These are phyloP conservation scores for Eremochloa ophiuroides DNA, from an alignment of 176 grass and related monocot species.

Conservation along the genomic window DNA sequence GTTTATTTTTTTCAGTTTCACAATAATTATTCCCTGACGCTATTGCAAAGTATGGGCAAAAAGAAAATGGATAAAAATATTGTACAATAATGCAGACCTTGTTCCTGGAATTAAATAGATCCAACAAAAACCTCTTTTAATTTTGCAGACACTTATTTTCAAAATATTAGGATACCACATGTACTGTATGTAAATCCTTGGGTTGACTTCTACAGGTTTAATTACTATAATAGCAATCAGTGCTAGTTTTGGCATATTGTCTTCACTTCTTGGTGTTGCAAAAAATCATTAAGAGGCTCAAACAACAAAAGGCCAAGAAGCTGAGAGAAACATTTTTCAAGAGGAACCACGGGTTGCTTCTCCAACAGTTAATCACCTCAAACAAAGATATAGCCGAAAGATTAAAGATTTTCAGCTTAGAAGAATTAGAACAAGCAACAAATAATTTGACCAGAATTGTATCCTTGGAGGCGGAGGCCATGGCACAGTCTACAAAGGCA, in stretches of 20 bases:
- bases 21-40: not conserved
- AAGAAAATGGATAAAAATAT: not conserved
- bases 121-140: not conserved
- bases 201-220: constrained; percentile 10
- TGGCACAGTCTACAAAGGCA: constrained; percentile 45
- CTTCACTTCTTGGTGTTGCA: constrained; percentile 9
- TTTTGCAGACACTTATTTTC: not conserved
- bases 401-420: constrained; percentile 42
- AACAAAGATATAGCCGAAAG: constrained; percentile 41
- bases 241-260: constrained; percentile 23
- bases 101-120: not conserved
- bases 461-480: constrained; percentile 37
- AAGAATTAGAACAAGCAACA: constrained; percentile 42
- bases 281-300: constrained; percentile 27
- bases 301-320: constrained; percentile 8
- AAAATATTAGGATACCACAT: not conserved
- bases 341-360: constrained; percentile 46
- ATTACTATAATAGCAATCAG: constrained; percentile 34
- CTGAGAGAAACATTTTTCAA: constrained; percentile 34
- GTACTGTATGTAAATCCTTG: not conserved
- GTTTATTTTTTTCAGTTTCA: not conserved
- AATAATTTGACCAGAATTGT: constrained; percentile 44
- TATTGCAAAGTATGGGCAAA: not conserved
- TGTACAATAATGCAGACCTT: not conserved
- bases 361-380: constrained; percentile 43